Conservation (phyloP, 371 early-diverging fungal species). For the Circinella umbellata region DNA sequence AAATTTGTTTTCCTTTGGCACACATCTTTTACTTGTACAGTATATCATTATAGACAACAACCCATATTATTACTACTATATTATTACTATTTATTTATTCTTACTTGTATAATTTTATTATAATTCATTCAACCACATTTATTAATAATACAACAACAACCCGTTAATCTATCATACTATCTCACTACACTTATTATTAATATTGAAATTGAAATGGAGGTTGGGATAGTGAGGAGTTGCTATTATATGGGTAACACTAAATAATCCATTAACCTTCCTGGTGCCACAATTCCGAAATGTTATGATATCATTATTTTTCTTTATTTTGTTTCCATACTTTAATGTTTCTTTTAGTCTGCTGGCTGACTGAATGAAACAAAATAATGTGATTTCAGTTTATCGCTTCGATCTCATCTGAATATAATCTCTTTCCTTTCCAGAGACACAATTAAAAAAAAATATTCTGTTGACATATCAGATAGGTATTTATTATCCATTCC, state of each 20-base stretch:
- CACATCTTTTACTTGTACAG: no score
- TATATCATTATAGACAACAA: not conserved
- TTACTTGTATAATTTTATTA: no score
- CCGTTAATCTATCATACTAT: not conserved
- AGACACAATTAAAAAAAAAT: not conserved
- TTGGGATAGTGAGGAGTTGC: not conserved
- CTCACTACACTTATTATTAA: not conserved
- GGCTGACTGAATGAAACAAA: not conserved
- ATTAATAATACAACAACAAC: no score
- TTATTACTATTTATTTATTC: no score
- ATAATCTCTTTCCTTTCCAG: not conserved
- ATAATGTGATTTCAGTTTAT: no score
- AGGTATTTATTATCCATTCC: not conserved
- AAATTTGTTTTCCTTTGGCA: no score
- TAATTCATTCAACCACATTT: no score
- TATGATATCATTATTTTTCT: not conserved
- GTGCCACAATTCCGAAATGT: constrained; percentile 6
- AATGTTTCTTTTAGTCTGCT: not conserved
- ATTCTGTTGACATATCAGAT: not conserved
- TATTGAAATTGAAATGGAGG: not conserved
- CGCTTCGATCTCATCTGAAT: not conserved
- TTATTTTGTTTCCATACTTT: not conserved
- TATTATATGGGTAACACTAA: not conserved
- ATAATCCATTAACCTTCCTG: not conserved
- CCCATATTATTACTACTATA: not conserved